Evolutionary conservation across 1,284 basidiomycete species (phyloP).

Genomic region (Trametes polyzona): DNA sequence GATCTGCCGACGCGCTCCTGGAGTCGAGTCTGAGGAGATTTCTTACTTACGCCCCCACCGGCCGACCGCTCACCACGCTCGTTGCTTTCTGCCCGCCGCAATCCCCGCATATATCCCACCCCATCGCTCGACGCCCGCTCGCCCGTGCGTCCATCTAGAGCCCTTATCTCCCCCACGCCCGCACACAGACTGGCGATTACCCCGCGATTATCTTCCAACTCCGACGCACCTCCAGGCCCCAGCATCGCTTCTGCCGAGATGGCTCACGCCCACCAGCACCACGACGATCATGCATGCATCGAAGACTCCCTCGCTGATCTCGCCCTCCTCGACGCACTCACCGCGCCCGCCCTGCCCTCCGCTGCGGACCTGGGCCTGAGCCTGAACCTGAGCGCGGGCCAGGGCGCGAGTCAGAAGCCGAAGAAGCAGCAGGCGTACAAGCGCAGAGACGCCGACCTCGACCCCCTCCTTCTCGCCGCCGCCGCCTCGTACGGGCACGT

Average conservation of each 20-base stretch:
- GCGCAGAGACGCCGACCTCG: conserved; percentile 67
- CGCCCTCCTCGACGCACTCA: conserved; percentile 55
- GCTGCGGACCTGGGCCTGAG: conserved; percentile 20
- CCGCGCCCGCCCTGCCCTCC: conserved; percentile 44
- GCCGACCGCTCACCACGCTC: background rate
- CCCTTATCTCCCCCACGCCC: conserved; percentile 4
- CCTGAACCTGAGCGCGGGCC: too few relatives aligned
- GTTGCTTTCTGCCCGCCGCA: too few relatives aligned
- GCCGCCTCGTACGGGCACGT: conserved; percentile 71
- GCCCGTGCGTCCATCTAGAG: background rate
- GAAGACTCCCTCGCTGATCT: conserved; percentile 43
- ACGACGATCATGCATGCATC: conserved; percentile 29
- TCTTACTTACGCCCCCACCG: background rate
- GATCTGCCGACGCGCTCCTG: conserved; percentile 14
- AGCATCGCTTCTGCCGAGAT: conserved; percentile 6
- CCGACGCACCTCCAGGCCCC: background rate
- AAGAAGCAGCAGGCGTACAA: conserved; percentile 47
- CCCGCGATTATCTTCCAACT: background rate
- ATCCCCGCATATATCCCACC: conserved; percentile 12
- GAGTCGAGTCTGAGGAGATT: conserved; percentile 7
- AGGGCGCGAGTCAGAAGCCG: background rate
- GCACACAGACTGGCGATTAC: background rate
- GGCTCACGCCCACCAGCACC: background rate
- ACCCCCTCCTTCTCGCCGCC: conserved; percentile 74
- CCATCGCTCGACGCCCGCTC: background rate